Percentiles rank a stretch among this genome's conserved stretches.
phyloP scores from a whole-genome alignment of 768 basidiomycete genomes.

The Pulveroboletus sp. region DNA sequence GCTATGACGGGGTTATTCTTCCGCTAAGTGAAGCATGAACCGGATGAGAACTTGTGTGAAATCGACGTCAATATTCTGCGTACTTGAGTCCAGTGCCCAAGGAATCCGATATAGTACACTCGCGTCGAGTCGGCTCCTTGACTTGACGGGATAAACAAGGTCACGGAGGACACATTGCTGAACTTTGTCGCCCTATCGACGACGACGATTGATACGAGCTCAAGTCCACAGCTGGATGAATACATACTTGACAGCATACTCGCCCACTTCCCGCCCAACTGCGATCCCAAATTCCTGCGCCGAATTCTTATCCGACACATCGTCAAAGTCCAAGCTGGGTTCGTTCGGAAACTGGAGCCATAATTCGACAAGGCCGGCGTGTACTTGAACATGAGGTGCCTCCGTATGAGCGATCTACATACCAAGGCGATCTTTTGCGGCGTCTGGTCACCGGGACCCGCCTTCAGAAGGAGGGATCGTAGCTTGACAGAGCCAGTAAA shows the following conservation, averaged over 20 bases:
- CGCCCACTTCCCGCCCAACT: conserved; percentile 70
- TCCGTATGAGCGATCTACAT: conserved; percentile 20
- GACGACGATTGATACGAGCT: background rate
- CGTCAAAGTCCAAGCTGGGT: conserved; percentile 77
- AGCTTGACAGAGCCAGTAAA: conserved; percentile 87
- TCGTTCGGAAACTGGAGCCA: conserved; percentile 69
- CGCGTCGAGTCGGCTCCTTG: conserved; percentile 74
- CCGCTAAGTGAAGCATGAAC: conserved; percentile 42
- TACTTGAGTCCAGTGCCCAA: conserved; percentile 79
- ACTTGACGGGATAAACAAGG: conserved; percentile 74
- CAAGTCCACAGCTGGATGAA: background rate
- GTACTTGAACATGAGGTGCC: background rate
- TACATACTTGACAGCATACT: conserved; percentile 76
- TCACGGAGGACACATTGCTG: conserved; percentile 73
- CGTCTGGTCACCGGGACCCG: conserved; percentile 76
- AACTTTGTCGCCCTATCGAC: conserved; percentile 74
- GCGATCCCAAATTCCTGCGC: conserved; percentile 72
- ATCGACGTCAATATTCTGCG: background rate
- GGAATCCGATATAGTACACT: conserved; percentile 81
- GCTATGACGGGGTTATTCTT: conserved; percentile 76
- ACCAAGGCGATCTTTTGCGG: conserved; percentile 71
- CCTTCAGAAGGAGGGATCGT: conserved; percentile 74
- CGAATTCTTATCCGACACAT: conserved; percentile 55
- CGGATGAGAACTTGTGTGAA: background rate
- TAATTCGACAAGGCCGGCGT: background rate